Evolutionary conservation across 495 filamentous ascomycete genomes (phyloP).

Genomic region (Penicillium bialowiezense): DNA sequence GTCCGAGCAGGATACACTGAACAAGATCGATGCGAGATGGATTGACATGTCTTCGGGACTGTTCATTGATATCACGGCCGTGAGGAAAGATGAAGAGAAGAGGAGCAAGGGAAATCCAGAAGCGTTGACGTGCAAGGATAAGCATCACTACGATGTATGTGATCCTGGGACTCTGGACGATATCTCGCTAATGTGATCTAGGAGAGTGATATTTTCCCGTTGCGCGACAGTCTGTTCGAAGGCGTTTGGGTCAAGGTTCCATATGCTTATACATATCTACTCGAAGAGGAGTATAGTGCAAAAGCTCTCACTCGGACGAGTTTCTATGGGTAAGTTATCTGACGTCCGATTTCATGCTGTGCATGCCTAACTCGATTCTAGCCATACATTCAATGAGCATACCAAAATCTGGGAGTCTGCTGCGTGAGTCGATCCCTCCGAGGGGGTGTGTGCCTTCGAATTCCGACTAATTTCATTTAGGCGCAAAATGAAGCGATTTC

Average conservation of each 20-base stretch:
- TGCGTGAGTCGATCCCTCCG: too few species aligned
- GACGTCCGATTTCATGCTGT: neutral
- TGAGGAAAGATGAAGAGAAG: conserved; percentile 43
- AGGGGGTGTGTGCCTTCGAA: too few species aligned
- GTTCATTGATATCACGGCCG: conserved; percentile 62
- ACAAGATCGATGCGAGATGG: conserved; percentile 62
- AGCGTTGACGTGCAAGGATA: conserved; percentile 56
- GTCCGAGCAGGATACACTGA: conserved; percentile 42
- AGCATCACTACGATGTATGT: conserved; percentile 47
- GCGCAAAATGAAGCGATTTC: conserved; percentile 10
- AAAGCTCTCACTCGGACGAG: conserved; percentile 60
- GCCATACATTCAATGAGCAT: conserved; percentile 35
- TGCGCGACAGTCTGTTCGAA: conserved; percentile 77
- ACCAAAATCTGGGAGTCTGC: conserved; percentile 33
- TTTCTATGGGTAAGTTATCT: conserved; percentile 61
- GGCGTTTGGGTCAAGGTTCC: conserved; percentile 72
- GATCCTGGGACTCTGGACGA: neutral
- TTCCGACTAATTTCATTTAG: neutral
- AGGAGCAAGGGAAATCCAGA: conserved; percentile 31
- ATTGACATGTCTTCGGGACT: conserved; percentile 59
- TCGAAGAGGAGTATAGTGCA: conserved; percentile 72
- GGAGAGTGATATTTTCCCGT: conserved; percentile 71
- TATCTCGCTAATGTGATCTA: conserved; percentile 6
- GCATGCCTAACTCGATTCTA: conserved; percentile 3
- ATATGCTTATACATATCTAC: conserved; percentile 67